Evolutionary conservation across 805 yeast genomes (phyloP).

Genomic region (Kockiozyma suomiensis): DNA sequence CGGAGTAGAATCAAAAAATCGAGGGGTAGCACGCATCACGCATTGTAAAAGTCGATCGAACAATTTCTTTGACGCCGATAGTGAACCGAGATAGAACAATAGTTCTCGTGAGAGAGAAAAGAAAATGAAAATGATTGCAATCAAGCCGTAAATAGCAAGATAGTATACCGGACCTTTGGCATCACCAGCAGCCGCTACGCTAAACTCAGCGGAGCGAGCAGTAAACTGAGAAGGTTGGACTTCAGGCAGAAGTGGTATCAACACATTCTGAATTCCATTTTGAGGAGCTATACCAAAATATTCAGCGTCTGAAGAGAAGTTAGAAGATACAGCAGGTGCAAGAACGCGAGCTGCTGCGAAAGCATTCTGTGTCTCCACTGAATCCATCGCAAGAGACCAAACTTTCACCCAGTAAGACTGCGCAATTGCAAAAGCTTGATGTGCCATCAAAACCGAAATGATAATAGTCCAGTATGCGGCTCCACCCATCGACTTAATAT

Average conservation of each 20-base stretch:
- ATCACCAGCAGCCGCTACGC: background rate
- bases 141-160: constrained; percentile 63
- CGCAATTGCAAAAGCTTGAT: constrained; percentile 64
- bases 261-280: constrained; percentile 22
- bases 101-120: constrained; percentile 46
- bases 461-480: constrained; percentile 54
- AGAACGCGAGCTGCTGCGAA: background rate
- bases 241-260: constrained; percentile 6
- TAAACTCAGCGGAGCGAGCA: background rate
- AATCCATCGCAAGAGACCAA: constrained; percentile 58
- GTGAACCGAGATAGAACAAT: constrained; percentile 71
- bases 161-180: constrained; percentile 51
- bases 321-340: background rate
- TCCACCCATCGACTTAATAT: constrained; percentile 71
- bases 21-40: constrained; percentile 75
- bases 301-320: constrained; percentile 4
- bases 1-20: constrained; percentile 95
- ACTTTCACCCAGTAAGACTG: constrained; percentile 90
- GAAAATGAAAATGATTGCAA: constrained; percentile 66
- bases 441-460: constrained; percentile 51
- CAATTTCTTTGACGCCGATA: constrained; percentile 75
- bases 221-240: background rate
- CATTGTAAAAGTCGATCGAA: constrained; percentile 65
- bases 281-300: constrained; percentile 16
- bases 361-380: constrained; percentile 6